A percentile compares a stretch with the other conserved stretches of the same genome.
These are phyloP conservation scores for Halophytophthora batemanensis DNA, from an alignment of 352 stramenopile species.

Conservation along the genomic window DNA sequence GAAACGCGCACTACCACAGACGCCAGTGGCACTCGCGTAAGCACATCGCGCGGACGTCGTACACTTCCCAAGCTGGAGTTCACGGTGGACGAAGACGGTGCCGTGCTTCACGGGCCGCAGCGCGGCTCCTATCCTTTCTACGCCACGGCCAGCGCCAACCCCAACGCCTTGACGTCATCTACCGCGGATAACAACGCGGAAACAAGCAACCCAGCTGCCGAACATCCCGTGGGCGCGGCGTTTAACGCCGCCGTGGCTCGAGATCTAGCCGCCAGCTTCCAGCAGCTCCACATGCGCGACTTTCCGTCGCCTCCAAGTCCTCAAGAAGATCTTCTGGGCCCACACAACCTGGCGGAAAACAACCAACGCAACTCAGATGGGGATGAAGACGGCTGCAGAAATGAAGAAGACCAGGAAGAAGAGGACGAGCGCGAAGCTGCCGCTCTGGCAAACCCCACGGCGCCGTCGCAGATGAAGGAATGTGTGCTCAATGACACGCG, in stretches of 20 bases:
- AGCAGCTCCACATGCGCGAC: conserved; percentile 53
- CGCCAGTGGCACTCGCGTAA: conserved; percentile 56
- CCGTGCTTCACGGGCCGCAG: conserved; percentile 72
- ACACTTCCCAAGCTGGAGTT: conserved; percentile 85
- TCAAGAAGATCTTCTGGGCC: neutral
- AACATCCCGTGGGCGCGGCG: too few relatives aligned
- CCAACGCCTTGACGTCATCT: conserved; percentile 6
- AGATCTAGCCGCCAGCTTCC: conserved; percentile 50
- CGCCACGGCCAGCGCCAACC: conserved; percentile 7
- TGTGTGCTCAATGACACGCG: conserved; percentile 82
- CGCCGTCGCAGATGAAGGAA: conserved; percentile 63
- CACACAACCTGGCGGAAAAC: neutral
- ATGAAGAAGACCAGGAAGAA: conserved; percentile 7
- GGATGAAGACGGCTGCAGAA: conserved; percentile 6
- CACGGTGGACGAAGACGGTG: conserved; percentile 77
- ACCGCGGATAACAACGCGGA: conserved; percentile 4
- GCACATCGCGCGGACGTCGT: conserved; percentile 52
- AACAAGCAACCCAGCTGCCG: neutral
- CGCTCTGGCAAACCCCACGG: neutral
- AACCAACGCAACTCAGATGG: neutral
- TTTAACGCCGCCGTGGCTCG: conserved; percentile 30
- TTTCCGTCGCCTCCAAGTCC: conserved; percentile 25
- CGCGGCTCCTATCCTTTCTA: conserved; percentile 45
- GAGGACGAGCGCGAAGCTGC: conserved; percentile 1
- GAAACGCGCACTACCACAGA: conserved; percentile 75